Percentiles rank a stretch among this genome's conserved stretches.
Evolutionary conservation across 306 rosid species (phyloP).

Genomic region (Ceratonia siliqua): DNA sequence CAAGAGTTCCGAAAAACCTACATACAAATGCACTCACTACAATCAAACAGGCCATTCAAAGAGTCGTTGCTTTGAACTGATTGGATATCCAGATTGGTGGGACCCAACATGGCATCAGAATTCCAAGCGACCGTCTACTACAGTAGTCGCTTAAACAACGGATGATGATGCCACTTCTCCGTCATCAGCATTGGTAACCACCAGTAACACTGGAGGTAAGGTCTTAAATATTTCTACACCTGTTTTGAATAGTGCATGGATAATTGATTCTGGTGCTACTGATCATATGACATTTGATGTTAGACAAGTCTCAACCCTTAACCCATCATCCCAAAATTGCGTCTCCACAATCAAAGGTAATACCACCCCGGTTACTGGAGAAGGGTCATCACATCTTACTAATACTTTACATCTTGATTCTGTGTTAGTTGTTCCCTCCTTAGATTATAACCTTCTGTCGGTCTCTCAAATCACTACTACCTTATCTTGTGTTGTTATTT

Average conservation of each 20-base stretch:
- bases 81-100: conserved; percentile 2
- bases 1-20: background rate
- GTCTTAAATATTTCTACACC: background rate
- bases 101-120: background rate
- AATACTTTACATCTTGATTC: background rate
- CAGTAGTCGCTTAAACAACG: background rate
- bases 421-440: background rate
- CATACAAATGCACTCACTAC: background rate
- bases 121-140: background rate
- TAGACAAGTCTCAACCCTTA: background rate
- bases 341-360: conserved; percentile 1
- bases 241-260: conserved; percentile 5
- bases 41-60: background rate
- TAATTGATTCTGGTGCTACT: conserved; percentile 21
- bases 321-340: background rate
- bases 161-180: background rate
- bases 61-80: background rate
- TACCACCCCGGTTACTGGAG: background rate
- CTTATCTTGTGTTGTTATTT: conserved; percentile 9
- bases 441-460: background rate
- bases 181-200: background rate
- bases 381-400: background rate
- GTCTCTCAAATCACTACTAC: conserved; percentile 17
- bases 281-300: conserved; percentile 17
- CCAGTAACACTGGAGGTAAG: background rate